A percentile compares a stretch with the other conserved stretches of the same genome.
Evolutionary conservation across 495 filamentous ascomycete genomes (phyloP).

Genomic region (Diplogelasinospora grovesii): DNA sequence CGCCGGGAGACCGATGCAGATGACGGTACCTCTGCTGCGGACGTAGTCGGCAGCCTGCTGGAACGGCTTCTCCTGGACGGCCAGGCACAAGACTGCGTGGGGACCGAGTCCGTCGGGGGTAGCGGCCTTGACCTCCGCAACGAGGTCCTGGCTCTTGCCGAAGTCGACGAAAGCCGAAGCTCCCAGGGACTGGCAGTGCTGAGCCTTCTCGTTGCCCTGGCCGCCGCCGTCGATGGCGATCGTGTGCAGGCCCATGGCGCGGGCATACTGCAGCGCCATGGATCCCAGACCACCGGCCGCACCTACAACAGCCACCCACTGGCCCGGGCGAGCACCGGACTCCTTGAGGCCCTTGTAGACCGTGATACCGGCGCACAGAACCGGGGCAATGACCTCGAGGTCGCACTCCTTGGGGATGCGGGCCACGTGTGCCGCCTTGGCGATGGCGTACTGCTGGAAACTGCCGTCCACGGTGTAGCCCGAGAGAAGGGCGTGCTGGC

Average conservation of each 20-base stretch:
- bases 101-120: constrained; percentile 76
- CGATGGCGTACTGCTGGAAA: constrained; percentile 90
- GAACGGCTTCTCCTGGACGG: constrained; percentile 84
- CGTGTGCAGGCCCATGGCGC: constrained; percentile 74
- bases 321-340: constrained; percentile 62
- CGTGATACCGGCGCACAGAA: constrained; percentile 84
- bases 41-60: constrained; percentile 83
- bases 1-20: constrained; percentile 81
- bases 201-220: constrained; percentile 65
- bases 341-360: constrained; percentile 93
- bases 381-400: constrained; percentile 72
- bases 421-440: constrained; percentile 75
- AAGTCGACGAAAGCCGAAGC: constrained; percentile 73
- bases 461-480: constrained; percentile 89
- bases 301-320: constrained; percentile 80
- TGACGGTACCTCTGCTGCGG: constrained; percentile 67
- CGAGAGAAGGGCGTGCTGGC: constrained; percentile 62
- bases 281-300: constrained; percentile 82
- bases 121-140: constrained; percentile 70
- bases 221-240: constrained; percentile 75
- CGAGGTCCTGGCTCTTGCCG: constrained; percentile 61
- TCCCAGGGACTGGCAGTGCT: constrained; percentile 63
- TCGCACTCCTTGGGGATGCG: constrained; percentile 67
- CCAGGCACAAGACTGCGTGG: constrained; percentile 80
- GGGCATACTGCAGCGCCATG: constrained; percentile 79